phyloP scores from a whole-genome alignment of 306 rosid species.

The Amphicarpaea edgeworthii region DNA sequence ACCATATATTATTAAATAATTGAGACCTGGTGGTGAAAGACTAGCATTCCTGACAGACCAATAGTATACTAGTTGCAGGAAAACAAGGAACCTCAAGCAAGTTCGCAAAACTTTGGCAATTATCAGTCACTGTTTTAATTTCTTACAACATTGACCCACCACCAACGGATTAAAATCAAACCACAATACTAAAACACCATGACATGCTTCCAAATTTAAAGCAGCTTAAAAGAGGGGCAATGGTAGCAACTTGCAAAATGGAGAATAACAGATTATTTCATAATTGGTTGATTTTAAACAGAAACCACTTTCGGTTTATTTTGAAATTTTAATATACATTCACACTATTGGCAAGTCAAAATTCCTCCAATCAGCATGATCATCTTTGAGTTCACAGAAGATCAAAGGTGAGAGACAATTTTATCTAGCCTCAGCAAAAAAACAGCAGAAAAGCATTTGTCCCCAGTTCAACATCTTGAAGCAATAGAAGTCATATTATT shows the following conservation, averaged over 20 bases:
- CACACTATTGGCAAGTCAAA: background rate
- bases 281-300: background rate
- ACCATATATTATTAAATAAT: background rate
- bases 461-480: constrained; percentile 27
- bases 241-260: background rate
- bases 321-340: background rate
- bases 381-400: constrained; percentile 8
- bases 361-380: constrained; percentile 14
- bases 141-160: background rate
- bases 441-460: background rate
- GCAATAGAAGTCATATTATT: background rate
- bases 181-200: background rate
- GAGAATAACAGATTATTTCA: constrained; percentile 16
- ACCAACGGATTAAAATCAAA: background rate
- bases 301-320: background rate
- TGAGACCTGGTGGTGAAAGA: background rate
- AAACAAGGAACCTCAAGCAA: background rate
- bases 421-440: constrained; percentile 8
- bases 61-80: background rate
- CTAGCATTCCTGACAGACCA: background rate
- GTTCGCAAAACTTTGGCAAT: background rate
- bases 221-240: background rate
- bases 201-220: constrained; percentile 7
- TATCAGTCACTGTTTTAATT: no score
- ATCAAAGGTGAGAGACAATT: constrained; percentile 9